Percentiles rank a stretch among this genome's conserved stretches.
phyloP scores from a whole-genome alignment of 2,329 filamentous ascomycete genomes.

The Proliferodiscus dingleyae region DNA sequence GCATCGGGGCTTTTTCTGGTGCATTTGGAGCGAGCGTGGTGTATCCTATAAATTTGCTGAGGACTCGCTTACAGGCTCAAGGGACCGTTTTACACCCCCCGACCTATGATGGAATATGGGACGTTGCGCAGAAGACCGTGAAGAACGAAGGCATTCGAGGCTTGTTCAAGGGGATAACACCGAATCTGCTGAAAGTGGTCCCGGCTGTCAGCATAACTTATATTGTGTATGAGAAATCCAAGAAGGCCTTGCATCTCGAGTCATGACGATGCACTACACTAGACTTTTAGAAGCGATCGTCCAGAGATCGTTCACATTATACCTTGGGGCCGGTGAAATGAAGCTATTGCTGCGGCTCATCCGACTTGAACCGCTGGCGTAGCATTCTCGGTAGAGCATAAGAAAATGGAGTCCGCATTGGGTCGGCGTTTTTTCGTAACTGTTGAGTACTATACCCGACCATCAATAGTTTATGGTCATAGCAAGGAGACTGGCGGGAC shows the following conservation, averaged over 20 bases:
- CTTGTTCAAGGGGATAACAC: slow-evolving; percentile 90
- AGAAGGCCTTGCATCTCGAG: slow-evolving; percentile 53
- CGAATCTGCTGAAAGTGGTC: slow-evolving; percentile 92
- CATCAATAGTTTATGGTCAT: slow-evolving; percentile 3
- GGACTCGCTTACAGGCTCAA: slow-evolving; percentile 89
- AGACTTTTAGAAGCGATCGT: not conserved
- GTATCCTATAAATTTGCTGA: slow-evolving; percentile 89
- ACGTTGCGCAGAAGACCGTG: slow-evolving; percentile 80
- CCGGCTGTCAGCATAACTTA: slow-evolving; percentile 94
- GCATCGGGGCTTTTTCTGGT: slow-evolving; percentile 86
- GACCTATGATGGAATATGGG: slow-evolving; percentile 85
- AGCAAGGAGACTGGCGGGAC: not conserved
- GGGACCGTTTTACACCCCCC: slow-evolving; percentile 87
- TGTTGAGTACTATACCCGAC: slow-evolving; percentile 6
- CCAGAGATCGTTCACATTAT: not conserved
- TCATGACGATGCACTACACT: slow-evolving; percentile 5
- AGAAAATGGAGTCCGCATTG: slow-evolving; percentile 8
- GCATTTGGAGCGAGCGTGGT: slow-evolving; percentile 91
- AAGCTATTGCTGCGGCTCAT: not conserved
- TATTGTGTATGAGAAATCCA: slow-evolving; percentile 88
- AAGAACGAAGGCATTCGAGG: slow-evolving; percentile 78
- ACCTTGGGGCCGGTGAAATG: not conserved
- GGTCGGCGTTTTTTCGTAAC: slow-evolving; percentile 8
- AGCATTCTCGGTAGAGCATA: slow-evolving; percentile 1
- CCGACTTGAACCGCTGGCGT: not conserved